These are phyloP conservation scores for Apium graveolens DNA, from an alignment of 129 eudicot species.

Conservation along the genomic window DNA sequence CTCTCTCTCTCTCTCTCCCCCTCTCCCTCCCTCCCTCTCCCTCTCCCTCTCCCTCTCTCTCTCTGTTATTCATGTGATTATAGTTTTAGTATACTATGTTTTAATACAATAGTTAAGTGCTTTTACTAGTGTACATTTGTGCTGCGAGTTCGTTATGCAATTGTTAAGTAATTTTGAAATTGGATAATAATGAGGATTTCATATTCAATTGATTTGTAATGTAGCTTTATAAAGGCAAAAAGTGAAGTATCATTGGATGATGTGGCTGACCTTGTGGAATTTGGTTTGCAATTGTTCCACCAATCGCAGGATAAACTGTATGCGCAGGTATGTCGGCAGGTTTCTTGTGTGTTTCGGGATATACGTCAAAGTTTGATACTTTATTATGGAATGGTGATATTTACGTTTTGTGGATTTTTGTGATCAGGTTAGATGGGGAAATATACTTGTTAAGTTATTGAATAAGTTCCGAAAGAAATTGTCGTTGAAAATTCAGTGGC, in stretches of 20 bases:
- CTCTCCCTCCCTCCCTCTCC: too few species aligned
- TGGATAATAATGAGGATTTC: background rate
- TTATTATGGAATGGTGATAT: constrained; percentile 2
- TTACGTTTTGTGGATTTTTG: constrained; percentile 14
- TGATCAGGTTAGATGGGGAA: constrained; percentile 91
- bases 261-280: constrained; percentile 45
- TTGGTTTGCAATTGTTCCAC: constrained; percentile 65
- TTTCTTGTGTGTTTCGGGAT: background rate
- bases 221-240: constrained; percentile 88
- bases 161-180: background rate
- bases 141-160: too few species aligned
- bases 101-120: background rate
- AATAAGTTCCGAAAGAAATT: constrained; percentile 80
- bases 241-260: constrained; percentile 83
- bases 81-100: background rate
- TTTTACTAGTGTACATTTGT: background rate
- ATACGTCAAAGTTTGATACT: background rate
- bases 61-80: background rate
- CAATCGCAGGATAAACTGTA: constrained; percentile 65
- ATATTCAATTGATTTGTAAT: constrained; percentile 4
- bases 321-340: constrained; percentile 55
- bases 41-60: too few species aligned
- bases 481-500: constrained; percentile 80
- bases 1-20: too few species aligned
- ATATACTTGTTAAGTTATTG: constrained; percentile 53